Conservation (phyloP, 2,329 filamentous ascomycete species). For the Hypoxylon sp. region DNA sequence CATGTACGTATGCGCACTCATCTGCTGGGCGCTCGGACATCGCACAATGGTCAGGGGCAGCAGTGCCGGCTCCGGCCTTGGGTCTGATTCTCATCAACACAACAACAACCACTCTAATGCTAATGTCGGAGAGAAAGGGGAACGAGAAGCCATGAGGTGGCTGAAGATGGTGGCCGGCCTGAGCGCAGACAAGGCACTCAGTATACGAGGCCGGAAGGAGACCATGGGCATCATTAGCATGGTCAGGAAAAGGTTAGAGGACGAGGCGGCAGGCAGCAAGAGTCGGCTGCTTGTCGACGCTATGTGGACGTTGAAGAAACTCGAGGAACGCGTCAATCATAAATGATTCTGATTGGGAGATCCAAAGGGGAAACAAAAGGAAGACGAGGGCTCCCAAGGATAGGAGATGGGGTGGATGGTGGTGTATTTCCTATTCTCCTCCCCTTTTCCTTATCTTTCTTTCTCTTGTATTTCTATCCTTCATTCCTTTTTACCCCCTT, state of each 20-base stretch:
- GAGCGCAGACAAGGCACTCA: conserved; percentile 57
- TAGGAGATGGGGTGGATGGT: conserved; percentile 21
- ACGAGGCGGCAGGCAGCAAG: conserved; percentile 63
- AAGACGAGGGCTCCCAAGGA: conserved; percentile 10
- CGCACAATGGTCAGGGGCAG: conserved; percentile 38
- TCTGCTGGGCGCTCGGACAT: conserved; percentile 70
- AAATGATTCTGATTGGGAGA: conserved; percentile 56
- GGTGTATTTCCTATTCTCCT: conserved; percentile 28
- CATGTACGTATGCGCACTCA: conserved; percentile 70
- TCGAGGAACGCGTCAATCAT: conserved; percentile 61
- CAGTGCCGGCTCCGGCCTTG: conserved; percentile 34
- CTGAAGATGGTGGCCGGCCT: conserved; percentile 57
- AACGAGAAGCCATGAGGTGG: conserved; percentile 53
- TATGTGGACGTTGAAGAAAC: conserved; percentile 63
- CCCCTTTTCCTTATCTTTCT: conserved; percentile 33
- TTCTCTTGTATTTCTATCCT: conserved; percentile 40
- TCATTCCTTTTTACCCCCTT: conserved; percentile 23
- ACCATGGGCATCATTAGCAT: conserved; percentile 63
- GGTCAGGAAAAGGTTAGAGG: conserved; percentile 61
- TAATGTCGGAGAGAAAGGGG: conserved; percentile 53
- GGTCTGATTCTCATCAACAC: conserved; percentile 28
- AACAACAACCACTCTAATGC: conserved; percentile 40
- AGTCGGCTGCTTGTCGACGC: conserved; percentile 68
- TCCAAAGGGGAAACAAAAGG: conserved; percentile 12
- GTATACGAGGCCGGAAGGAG: conserved; percentile 57